Base-by-base conservation (phyloP, 1,284 basidiomycete species). In the Sparassis latifolia region DNA sequence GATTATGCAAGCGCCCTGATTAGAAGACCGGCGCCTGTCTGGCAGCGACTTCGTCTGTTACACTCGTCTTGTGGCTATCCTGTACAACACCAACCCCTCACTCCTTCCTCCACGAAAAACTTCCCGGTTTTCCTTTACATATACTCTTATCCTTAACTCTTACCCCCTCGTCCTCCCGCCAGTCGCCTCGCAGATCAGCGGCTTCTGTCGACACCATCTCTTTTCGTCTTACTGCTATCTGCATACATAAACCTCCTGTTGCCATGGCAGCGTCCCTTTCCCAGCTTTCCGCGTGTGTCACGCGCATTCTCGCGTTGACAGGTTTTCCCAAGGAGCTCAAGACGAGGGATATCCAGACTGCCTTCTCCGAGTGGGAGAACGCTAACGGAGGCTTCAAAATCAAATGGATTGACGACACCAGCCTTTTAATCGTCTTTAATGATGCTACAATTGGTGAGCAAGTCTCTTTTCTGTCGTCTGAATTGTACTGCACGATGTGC, bases 371-470 rank as follows among this genome's bases (percentile, higher is more conserved):
- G 42, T 98, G 89, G 81, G 94, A 97, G 62, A 79, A 76, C 54
- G 76, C 85, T 44, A 84, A 78, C 53, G 94, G 94, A 38, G 96
- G 95, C 20, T 97, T 97, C 77, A 92, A 94, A 76, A 97, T 99
- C 70, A 99, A 99, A 69, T 99, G 96, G 96, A 82, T 86, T 60
- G 93, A 99, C 69, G 96, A 99, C 69, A 94, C 91, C 44, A 95
- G 90, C 64, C 89, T 96, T 42, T 75, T 97, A 63, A 88, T 98
- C 63, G 94, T 99, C 56, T 99, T 99, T 67, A 81, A 83, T 60
- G 90, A 94, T 69, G 82, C 89, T 55, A 74, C 80, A 51, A 79
- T 86, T 52, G 88, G 91, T 93, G 65, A 75, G 89, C 79, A 27
- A 30, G 41, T 33, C 33, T 44, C 12, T 46, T 43, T 42, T 7